Conservation (phyloP, 768 basidiomycete genomes). For the Crassisporium funariophilum region DNA sequence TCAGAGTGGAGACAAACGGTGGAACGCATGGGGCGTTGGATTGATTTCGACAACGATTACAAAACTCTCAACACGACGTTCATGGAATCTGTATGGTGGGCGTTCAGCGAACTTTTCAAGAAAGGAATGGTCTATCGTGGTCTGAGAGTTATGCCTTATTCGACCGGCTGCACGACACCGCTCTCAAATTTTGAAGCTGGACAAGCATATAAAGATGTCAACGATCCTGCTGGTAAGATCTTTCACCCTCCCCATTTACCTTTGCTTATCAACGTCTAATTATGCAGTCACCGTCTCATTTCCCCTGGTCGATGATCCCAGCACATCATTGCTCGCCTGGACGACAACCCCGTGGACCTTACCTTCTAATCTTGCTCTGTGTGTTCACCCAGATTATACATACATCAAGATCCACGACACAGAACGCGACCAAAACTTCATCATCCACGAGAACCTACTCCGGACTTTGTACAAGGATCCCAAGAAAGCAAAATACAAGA, state of each 20-base stretch:
- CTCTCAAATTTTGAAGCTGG: constrained; percentile 98
- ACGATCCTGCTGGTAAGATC: constrained; percentile 82
- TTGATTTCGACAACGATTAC: constrained; percentile 99
- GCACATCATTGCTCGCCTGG: constrained; percentile 91
- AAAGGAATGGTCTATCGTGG: constrained; percentile 93
- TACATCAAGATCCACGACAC: constrained; percentile 97
- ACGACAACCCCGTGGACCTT: constrained; percentile 99
- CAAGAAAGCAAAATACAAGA: constrained; percentile 96
- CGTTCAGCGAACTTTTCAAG: constrained; percentile 90
- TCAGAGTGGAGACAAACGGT: constrained; percentile 94
- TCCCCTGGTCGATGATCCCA: constrained; percentile 90
- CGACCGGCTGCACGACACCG: constrained; percentile 93
- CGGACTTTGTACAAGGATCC: constrained; percentile 93
- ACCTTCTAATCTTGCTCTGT: constrained; percentile 92
- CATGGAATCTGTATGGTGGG: constrained; percentile 99
- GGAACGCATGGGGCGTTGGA: constrained; percentile 99
- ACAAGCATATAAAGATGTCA: constrained; percentile 87
- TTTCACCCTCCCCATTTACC: not conserved
- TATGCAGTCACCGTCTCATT: constrained; percentile 85
- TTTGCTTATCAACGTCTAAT: not conserved
- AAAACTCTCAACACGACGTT: constrained; percentile 92
- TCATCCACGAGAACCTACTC: constrained; percentile 87
- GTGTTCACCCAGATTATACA: constrained; percentile 93
- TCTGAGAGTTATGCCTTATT: constrained; percentile 96
- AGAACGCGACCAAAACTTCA: constrained; percentile 84